phyloP scores from a whole-genome alignment of 202 grass and related monocot genomes.

The Hordeum pubiflorum region DNA sequence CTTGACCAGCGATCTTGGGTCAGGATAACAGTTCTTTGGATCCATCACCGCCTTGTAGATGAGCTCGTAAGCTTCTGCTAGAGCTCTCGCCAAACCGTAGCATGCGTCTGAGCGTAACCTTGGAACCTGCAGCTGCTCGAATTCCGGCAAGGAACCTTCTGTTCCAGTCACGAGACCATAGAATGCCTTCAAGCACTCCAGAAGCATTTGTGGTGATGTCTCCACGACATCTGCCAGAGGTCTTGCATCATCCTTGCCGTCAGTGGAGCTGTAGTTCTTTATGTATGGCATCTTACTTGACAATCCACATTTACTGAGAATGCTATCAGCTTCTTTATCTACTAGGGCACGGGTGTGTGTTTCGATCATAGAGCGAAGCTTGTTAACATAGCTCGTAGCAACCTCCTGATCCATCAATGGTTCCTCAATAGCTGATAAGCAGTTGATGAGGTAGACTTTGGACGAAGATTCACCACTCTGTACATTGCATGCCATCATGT shows the following conservation, averaged over 20 bases:
- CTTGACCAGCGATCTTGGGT: slow-evolving; percentile 69
- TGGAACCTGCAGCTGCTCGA: slow-evolving; percentile 85
- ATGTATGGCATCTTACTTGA: slow-evolving; percentile 75
- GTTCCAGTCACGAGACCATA: slow-evolving; percentile 64
- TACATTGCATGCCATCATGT: slow-evolving; percentile 15
- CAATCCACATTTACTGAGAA: slow-evolving; percentile 63
- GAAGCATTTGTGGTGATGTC: slow-evolving; percentile 53
- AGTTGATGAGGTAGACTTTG: slow-evolving; percentile 94
- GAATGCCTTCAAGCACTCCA: slow-evolving; percentile 82
- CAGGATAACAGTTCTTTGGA: slow-evolving; percentile 79
- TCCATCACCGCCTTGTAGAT: slow-evolving; percentile 70
- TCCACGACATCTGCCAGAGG: slow-evolving; percentile 61
- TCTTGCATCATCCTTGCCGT: slow-evolving; percentile 20
- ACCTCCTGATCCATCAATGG: slow-evolving; percentile 61
- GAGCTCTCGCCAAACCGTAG: slow-evolving; percentile 51
- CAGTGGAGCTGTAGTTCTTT: slow-evolving; percentile 35
- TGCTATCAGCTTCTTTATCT: slow-evolving; percentile 64
- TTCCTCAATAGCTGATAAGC: slow-evolving; percentile 90
- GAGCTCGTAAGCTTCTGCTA: slow-evolving; percentile 68
- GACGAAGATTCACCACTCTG: slow-evolving; percentile 70
- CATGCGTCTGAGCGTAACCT: slow-evolving; percentile 68
- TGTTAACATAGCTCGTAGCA: slow-evolving; percentile 62
- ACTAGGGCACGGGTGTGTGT: slow-evolving; percentile 51
- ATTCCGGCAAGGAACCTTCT: slow-evolving; percentile 89
- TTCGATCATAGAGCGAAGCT: slow-evolving; percentile 60